A percentile compares a stretch with the other conserved stretches of the same genome.
phyloP scores from a whole-genome alignment of 352 stramenopile genomes.

The Peronospora tabacina region DNA sequence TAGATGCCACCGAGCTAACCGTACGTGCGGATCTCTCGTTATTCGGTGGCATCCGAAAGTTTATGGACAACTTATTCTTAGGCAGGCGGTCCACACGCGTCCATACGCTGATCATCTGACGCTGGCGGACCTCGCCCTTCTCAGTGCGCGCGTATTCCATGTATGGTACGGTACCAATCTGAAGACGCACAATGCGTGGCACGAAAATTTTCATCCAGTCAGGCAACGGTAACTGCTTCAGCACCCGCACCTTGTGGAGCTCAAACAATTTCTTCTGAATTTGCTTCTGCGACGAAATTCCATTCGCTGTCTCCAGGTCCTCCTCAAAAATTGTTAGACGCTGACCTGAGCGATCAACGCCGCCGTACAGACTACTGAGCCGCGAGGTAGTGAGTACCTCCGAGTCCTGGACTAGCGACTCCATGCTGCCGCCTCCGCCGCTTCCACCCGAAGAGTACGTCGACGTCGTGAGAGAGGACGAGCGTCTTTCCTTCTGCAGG shows the following conservation, averaged over 20 bases:
- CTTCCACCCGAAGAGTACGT: conserved; percentile 41
- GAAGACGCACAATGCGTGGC: conserved; percentile 47
- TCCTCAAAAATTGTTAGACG: conserved; percentile 30
- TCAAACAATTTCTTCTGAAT: conserved; percentile 50
- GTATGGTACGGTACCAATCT: conserved; percentile 51
- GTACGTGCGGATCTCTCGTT: conserved; percentile 15
- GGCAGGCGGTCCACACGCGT: conserved; percentile 50
- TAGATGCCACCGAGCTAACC: conserved; percentile 8
- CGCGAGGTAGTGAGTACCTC: conserved; percentile 28
- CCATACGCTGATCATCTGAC: conserved; percentile 50
- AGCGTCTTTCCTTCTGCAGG: conserved; percentile 30
- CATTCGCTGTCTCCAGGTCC: conserved; percentile 21
- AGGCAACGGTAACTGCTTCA: conserved; percentile 57
- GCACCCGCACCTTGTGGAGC: conserved; percentile 37
- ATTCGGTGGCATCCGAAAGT: conserved; percentile 41
- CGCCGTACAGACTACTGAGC: conserved; percentile 33
- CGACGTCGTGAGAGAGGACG: conserved; percentile 43
- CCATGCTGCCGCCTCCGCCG: conserved; percentile 15
- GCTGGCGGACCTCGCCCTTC: conserved; percentile 47
- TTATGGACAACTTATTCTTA: conserved; percentile 63
- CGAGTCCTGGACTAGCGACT: conserved; percentile 33
- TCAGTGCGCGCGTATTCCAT: conserved; percentile 60
- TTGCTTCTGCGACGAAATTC: conserved; percentile 32
- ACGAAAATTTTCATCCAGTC: conserved; percentile 79
- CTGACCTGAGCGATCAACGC: conserved; percentile 13